A percentile compares a stretch with the other conserved stretches of the same genome.
phyloP scores from a whole-genome alignment of 441 rosid species.

The Iberis amara region DNA sequence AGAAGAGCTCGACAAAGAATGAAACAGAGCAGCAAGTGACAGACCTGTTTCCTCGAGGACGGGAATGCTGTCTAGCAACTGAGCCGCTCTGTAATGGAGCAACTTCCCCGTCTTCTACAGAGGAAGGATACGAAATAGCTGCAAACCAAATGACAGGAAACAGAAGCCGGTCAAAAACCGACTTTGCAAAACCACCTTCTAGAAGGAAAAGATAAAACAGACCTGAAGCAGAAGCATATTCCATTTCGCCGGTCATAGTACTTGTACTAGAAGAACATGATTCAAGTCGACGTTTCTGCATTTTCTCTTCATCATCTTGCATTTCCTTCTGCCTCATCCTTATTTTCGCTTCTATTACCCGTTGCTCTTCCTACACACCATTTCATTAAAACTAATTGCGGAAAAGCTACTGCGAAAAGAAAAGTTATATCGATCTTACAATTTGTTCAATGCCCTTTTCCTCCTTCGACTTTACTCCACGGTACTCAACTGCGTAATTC shows the following conservation, averaged over 20 bases:
- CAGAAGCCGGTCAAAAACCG: neutral
- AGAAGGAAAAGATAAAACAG: neutral
- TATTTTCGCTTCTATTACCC: conserved; percentile 92
- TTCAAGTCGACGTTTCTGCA: conserved; percentile 61
- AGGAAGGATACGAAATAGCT: conserved; percentile 52
- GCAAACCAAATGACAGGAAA: conserved; percentile 21
- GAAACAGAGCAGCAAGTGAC: no score
- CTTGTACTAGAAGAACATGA: conserved; percentile 50
- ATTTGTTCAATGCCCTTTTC: conserved; percentile 91
- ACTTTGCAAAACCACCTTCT: neutral
- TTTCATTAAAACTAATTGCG: no score
- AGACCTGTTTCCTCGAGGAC: conserved; percentile 60
- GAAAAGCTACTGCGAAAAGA: no score
- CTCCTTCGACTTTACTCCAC: conserved; percentile 89
- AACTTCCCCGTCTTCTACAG: conserved; percentile 46
- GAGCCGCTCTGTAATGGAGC: conserved; percentile 43
- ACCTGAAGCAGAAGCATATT: conserved; percentile 59
- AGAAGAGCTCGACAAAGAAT: neutral
- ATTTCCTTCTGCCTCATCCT: conserved; percentile 85
- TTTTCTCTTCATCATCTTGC: conserved; percentile 87
- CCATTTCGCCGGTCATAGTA: conserved; percentile 50
- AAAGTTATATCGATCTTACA: no score
- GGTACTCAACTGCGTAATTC: conserved; percentile 91
- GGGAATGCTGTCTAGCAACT: conserved; percentile 40
- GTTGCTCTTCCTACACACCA: conserved; percentile 98